Evolutionary conservation across 306 rosid species (phyloP).

Genomic region (Calophaca sinica): DNA sequence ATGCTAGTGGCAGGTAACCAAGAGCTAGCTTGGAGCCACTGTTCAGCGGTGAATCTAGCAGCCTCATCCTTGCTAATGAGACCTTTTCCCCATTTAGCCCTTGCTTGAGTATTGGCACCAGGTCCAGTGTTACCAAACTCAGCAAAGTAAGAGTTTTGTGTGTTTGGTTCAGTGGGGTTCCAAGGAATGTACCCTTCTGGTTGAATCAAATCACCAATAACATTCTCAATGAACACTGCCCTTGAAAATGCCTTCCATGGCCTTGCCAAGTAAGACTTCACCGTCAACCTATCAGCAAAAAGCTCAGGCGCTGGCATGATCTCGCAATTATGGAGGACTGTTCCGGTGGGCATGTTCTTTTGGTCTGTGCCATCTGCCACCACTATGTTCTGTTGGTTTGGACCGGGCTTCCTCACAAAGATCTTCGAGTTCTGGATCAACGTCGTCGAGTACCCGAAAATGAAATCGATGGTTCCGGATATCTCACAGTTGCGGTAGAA

Average conservation of each 20-base stretch:
- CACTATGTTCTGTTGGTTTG: conserved; percentile 47
- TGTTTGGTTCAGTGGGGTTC: conserved; percentile 35
- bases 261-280: conserved; percentile 61
- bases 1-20: conserved; percentile 49
- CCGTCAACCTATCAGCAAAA: conserved; percentile 36
- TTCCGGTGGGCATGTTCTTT: conserved; percentile 29
- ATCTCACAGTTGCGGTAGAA: conserved; percentile 74
- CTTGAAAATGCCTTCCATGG: conserved; percentile 71
- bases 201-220: conserved; percentile 52
- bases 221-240: conserved; percentile 63
- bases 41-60: conserved; percentile 46
- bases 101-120: conserved; percentile 46
- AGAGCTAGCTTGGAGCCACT: conserved; percentile 40
- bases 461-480: conserved; percentile 74
- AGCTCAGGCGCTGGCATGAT: conserved; percentile 58
- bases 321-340: conserved; percentile 65
- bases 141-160: conserved; percentile 49
- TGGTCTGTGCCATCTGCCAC: conserved; percentile 57
- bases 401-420: conserved; percentile 56
- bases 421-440: conserved; percentile 64
- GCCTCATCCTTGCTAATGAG: conserved; percentile 51
- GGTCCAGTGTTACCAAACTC: conserved; percentile 71
- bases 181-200: conserved; percentile 57
- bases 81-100: conserved; percentile 57
- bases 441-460: conserved; percentile 59